Conservation (phyloP, 73 alveolate genomes). For the Tetrahymena thermophila region DNA sequence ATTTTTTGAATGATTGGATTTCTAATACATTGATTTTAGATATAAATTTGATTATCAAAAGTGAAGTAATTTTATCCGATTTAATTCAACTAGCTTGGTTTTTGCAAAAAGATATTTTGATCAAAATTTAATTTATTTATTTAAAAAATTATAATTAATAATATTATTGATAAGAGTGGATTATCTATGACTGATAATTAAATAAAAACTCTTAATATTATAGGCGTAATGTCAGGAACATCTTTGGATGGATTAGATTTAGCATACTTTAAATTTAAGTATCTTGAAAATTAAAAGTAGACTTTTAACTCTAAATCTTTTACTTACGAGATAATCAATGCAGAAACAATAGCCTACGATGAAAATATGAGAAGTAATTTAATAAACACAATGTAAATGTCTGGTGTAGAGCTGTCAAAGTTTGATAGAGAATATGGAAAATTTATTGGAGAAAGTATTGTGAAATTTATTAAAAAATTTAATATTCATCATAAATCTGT, state of each 20-base stretch:
- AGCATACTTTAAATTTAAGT: not conserved
- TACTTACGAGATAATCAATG: not conserved
- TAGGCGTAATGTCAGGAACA: constrained; percentile 9
- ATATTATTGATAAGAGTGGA: too few species aligned
- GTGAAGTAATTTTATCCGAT: not conserved
- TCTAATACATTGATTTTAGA: too few species aligned
- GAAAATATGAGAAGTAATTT: not conserved
- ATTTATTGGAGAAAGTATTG: not conserved
- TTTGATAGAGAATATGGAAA: not conserved
- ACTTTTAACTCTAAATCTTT: not conserved
- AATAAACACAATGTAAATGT: not conserved
- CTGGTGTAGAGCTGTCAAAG: not conserved
- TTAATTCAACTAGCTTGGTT: not conserved
- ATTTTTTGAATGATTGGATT: not conserved
- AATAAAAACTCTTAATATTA: not conserved
- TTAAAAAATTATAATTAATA: too few species aligned
- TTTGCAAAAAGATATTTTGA: not conserved
- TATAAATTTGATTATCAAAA: not conserved
- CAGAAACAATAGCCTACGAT: not conserved
- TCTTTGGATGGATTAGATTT: constrained; percentile 11
- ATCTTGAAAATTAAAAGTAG: not conserved
- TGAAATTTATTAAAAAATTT: not conserved
- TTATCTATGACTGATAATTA: not conserved
- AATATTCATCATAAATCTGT: not conserved
- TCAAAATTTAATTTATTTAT: not conserved